These are phyloP conservation scores for Vigna reflexopilosa DNA, from an alignment of 306 rosid genomes.

Conservation along the genomic window DNA sequence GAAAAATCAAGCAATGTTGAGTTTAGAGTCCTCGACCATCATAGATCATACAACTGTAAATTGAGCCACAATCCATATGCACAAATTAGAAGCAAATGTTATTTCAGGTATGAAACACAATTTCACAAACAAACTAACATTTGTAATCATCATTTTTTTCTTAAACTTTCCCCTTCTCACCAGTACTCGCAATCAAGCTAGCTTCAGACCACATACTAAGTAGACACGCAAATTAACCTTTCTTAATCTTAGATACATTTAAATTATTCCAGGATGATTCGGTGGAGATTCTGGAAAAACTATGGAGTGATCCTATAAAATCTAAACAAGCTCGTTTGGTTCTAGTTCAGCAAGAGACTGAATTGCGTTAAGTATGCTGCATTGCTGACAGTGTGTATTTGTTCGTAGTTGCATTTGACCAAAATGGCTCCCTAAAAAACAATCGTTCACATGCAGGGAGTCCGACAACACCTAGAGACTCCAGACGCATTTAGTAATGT, in stretches of 20 bases:
- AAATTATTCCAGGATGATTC: constrained; percentile 21
- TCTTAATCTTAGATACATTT: constrained; percentile 1
- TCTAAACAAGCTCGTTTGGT: not conserved
- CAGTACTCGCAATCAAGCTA: constrained; percentile 24
- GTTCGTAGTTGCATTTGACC: constrained; percentile 22
- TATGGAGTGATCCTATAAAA: constrained; percentile 16
- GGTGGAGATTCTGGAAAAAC: constrained; percentile 2
- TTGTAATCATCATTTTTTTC: constrained; percentile 9
- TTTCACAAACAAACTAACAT: constrained; percentile 20
- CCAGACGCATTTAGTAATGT: not conserved
- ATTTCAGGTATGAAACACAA: constrained; percentile 31
- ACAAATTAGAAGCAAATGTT: constrained; percentile 8
- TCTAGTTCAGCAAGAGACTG: constrained; percentile 7
- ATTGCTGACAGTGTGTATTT: constrained; percentile 3
- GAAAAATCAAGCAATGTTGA: constrained; percentile 20
- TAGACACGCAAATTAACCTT: constrained; percentile 20
- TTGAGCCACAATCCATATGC: not conserved
- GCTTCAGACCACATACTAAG: constrained; percentile 38
- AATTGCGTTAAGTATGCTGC: constrained; percentile 20
- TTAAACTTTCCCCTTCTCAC: constrained; percentile 37
- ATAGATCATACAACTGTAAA: constrained; percentile 31
- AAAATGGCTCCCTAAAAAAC: not conserved
- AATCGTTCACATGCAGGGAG: constrained; percentile 6
- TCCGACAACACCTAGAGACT: constrained; percentile 8
- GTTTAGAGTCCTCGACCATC: constrained; percentile 11